phyloP scores from a whole-genome alignment of 116 monocot genomes.

The Posidonia oceanica region DNA sequence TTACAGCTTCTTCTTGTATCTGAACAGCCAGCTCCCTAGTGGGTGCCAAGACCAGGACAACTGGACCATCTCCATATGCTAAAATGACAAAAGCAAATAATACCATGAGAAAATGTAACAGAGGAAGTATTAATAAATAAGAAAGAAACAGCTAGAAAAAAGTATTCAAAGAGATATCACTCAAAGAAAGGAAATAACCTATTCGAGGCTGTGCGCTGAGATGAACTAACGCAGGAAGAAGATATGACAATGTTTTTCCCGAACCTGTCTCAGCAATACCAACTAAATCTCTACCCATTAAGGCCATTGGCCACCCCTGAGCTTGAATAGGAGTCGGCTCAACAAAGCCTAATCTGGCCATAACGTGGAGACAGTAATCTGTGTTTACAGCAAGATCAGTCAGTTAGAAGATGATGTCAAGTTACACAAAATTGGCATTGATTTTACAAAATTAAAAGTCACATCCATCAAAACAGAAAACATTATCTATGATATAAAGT shows the following conservation, averaged over 20 bases:
- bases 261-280: slow-evolving; percentile 98
- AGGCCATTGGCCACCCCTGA: slow-evolving; percentile 98
- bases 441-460: background rate
- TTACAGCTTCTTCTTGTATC: slow-evolving; percentile 78
- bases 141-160: background rate
- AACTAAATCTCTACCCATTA: slow-evolving; percentile 87
- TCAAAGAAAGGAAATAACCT: slow-evolving; percentile 32
- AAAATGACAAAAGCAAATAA: slow-evolving; percentile 8
- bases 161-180: background rate
- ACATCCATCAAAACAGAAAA: too few species aligned
- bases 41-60: slow-evolving; percentile 75
- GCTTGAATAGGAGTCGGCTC: slow-evolving; percentile 94
- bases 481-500: too few species aligned
- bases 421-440: background rate
- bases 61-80: slow-evolving; percentile 80
- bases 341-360: slow-evolving; percentile 56
- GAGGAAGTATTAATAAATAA: background rate
- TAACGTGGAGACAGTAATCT: slow-evolving; percentile 64
- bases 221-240: slow-evolving; percentile 85
- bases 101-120: background rate
- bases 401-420: background rate
- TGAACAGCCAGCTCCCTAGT: slow-evolving; percentile 94
- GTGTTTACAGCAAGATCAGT: slow-evolving; percentile 6
- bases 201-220: slow-evolving; percentile 79
- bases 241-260: slow-evolving; percentile 92